phyloP scores from a whole-genome alignment of 495 filamentous ascomycete species.

The Aspergillus egyptiacus region DNA sequence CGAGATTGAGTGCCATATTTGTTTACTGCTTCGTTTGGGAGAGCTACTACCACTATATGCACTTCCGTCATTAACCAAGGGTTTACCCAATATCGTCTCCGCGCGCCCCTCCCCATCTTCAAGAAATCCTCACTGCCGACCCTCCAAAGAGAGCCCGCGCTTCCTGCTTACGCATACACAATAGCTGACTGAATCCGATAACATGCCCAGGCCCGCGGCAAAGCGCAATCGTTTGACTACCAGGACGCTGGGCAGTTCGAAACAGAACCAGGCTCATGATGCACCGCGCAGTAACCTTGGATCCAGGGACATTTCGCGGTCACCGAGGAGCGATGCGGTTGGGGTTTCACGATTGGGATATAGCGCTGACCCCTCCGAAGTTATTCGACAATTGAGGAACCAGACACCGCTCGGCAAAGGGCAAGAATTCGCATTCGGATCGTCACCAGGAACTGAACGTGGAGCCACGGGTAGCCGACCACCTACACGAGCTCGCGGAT shows the following conservation, averaged over 20 bases:
- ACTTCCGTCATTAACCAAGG: no score
- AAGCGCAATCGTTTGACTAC: constrained; percentile 32
- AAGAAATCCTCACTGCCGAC: no score
- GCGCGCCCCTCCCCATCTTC: not conserved
- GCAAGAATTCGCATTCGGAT: constrained; percentile 37
- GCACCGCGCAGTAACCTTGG: not conserved
- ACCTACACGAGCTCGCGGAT: constrained; percentile 42
- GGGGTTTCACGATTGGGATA: constrained; percentile 3
- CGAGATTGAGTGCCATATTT: no score
- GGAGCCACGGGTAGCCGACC: constrained; percentile 37
- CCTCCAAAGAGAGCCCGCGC: no score
- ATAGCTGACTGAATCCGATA: not conserved
- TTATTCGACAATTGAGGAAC: constrained; percentile 22
- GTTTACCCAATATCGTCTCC: not conserved
- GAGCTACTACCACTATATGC: no score
- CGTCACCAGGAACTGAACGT: constrained; percentile 33
- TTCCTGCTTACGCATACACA: not conserved
- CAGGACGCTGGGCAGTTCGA: constrained; percentile 10
- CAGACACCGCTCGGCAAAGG: constrained; percentile 33
- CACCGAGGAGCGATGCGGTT: constrained; percentile 4
- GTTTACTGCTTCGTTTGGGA: no score
- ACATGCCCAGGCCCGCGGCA: constrained; percentile 42
- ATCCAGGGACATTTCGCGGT: constrained; percentile 5
- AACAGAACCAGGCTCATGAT: constrained; percentile 2
- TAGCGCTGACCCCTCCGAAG: constrained; percentile 16